These are phyloP conservation scores for Leccinum obscurum DNA, from an alignment of 768 basidiomycete genomes.

Conservation along the genomic window DNA sequence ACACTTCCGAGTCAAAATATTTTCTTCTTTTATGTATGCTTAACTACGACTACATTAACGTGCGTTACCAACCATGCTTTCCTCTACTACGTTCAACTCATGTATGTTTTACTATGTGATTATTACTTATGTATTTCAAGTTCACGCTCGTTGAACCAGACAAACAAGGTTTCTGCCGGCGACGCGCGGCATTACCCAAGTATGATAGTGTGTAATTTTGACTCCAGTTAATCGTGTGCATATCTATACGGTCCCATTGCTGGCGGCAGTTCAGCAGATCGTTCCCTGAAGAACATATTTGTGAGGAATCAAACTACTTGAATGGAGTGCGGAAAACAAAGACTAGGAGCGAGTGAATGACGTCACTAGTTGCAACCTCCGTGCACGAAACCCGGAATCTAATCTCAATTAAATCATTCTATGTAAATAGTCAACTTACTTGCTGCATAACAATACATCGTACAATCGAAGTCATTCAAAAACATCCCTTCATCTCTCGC, in stretches of 20 bases:
- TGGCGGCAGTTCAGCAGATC: background rate
- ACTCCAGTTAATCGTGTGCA: background rate
- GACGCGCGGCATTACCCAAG: no score
- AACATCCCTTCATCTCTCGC: background rate
- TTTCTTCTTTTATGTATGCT: no score
- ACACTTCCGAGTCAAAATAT: no score
- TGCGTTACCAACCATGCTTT: no score
- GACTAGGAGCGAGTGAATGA: background rate
- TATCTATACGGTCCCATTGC: background rate
- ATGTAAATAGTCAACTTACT: no score
- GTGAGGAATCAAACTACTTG: background rate
- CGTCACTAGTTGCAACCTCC: background rate
- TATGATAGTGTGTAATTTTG: conserved; percentile 2
- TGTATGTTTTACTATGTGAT: no score
- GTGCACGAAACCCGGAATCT: background rate
- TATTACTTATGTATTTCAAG: no score
- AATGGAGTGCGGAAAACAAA: background rate
- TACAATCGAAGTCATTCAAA: background rate
- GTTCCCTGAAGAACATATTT: background rate
- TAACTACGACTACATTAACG: no score
- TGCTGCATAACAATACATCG: background rate
- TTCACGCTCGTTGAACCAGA: no score
- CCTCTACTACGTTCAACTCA: no score
- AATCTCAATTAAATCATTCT: background rate
- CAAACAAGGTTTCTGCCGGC: no score